Evolutionary conservation across 768 basidiomycete genomes (phyloP).

Genomic region (Lactarius evosmus): DNA sequence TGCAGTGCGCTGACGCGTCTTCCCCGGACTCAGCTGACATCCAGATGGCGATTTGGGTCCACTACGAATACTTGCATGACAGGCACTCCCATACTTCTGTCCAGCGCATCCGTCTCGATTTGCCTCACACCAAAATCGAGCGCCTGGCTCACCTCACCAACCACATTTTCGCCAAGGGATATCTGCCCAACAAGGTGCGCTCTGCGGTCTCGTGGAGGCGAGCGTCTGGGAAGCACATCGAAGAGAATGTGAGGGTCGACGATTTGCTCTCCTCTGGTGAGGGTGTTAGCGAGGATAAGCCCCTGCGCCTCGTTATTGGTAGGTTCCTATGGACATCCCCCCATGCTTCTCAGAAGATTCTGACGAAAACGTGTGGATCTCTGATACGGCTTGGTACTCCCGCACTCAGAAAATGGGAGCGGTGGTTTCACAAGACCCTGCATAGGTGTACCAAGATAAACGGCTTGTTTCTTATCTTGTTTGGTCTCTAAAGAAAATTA

Average conservation of each 20-base stretch:
- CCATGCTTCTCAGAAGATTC: background rate
- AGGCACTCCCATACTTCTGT: conserved; percentile 37
- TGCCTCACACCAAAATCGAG: conserved; percentile 35
- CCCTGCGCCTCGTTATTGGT: conserved; percentile 41
- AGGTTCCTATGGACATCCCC: background rate
- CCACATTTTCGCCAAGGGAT: conserved; percentile 43
- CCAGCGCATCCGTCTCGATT: conserved; percentile 44
- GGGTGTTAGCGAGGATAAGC: conserved; percentile 38
- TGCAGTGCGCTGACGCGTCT: background rate
- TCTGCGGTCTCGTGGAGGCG: conserved; percentile 43
- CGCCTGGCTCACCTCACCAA: conserved; percentile 46
- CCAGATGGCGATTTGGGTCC: conserved; percentile 43
- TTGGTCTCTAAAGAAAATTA: no score
- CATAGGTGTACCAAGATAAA: no score
- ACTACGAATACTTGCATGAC: conserved; percentile 37
- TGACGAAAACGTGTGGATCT: background rate
- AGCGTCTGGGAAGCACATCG: conserved; percentile 36
- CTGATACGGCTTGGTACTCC: conserved; percentile 24
- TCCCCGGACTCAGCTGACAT: conserved; percentile 37
- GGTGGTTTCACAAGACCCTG: no score
- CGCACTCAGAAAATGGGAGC: no score
- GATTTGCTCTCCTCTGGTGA: conserved; percentile 34
- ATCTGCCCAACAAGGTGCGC: conserved; percentile 36
- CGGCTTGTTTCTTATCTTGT: no score
- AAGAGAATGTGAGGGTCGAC: conserved; percentile 33